phyloP scores from a whole-genome alignment of 805 yeast genomes.

The Spathaspora boniae region DNA sequence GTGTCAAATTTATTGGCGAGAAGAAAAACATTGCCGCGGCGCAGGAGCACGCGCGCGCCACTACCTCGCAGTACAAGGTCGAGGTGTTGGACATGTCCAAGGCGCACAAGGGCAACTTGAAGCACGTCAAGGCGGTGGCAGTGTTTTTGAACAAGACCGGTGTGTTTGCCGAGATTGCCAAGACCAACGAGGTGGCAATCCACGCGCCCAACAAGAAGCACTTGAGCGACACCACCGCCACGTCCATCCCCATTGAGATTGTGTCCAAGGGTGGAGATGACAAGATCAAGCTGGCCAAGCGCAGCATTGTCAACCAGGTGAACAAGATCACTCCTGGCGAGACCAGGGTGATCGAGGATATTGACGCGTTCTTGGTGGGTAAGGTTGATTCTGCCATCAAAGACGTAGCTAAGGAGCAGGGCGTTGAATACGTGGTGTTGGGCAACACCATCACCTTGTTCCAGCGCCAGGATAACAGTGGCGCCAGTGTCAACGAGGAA shows the following conservation, averaged over 20 bases:
- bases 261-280: slow-evolving; percentile 51
- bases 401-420: slow-evolving; percentile 39
- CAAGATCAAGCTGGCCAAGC: slow-evolving; percentile 59
- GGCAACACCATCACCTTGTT: slow-evolving; percentile 55
- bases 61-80: slow-evolving; percentile 56
- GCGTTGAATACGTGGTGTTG: slow-evolving; percentile 58
- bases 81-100: slow-evolving; percentile 77
- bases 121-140: slow-evolving; percentile 75
- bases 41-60: slow-evolving; percentile 53
- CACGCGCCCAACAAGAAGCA: slow-evolving; percentile 35
- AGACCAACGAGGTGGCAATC: slow-evolving; percentile 32
- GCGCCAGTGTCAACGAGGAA: too few relatives aligned
- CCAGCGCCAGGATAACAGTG: slow-evolving; percentile 44
- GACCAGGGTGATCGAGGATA: slow-evolving; percentile 55
- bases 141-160: slow-evolving; percentile 58
- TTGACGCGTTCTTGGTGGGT: slow-evolving; percentile 58
- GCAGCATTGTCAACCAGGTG: slow-evolving; percentile 67
- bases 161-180: slow-evolving; percentile 40
- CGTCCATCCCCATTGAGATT: slow-evolving; percentile 59
- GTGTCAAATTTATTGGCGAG: slow-evolving; percentile 64
- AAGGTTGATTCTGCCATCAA: slow-evolving; percentile 43
- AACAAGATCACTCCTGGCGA: slow-evolving; percentile 69
- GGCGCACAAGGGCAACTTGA: slow-evolving; percentile 78
- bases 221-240: slow-evolving; percentile 37
- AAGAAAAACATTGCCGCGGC: slow-evolving; percentile 56